Evolutionary conservation across 192 early-diverging fungal genomes (phyloP).

Genomic region (Coemansia erecta): DNA sequence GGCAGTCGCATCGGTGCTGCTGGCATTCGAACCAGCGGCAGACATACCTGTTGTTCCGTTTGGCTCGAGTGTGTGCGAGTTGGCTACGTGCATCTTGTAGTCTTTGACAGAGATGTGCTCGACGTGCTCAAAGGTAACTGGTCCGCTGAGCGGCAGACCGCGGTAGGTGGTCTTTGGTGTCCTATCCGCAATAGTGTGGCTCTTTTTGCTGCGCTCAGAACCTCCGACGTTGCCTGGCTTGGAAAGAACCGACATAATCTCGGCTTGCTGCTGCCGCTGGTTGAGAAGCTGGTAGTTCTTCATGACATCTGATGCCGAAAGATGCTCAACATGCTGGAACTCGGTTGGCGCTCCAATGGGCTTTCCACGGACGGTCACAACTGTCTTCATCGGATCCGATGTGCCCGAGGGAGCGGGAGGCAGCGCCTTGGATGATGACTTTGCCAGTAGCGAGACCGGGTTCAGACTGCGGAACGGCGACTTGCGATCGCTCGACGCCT

Average conservation of each 20-base stretch:
- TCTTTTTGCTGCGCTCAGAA: not conserved
- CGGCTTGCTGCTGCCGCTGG: slow-evolving; percentile 48
- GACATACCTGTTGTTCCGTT: not conserved
- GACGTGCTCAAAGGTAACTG: slow-evolving; percentile 47
- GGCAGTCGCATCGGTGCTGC: not conserved
- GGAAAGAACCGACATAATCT: slow-evolving; percentile 43
- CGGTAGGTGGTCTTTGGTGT: slow-evolving; percentile 37
- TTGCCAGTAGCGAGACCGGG: slow-evolving; percentile 37
- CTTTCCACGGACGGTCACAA: slow-evolving; percentile 28
- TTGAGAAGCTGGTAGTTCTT: slow-evolving; percentile 52
- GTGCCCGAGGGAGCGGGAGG: not conserved
- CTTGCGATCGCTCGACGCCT: not conserved
- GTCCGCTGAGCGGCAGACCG: slow-evolving; percentile 46
- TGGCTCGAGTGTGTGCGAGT: slow-evolving; percentile 4
- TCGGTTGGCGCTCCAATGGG: slow-evolving; percentile 36
- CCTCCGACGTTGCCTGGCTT: slow-evolving; percentile 11
- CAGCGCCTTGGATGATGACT: slow-evolving; percentile 9
- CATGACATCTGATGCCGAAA: slow-evolving; percentile 36
- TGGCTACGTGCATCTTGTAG: slow-evolving; percentile 36
- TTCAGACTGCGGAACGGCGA: slow-evolving; percentile 45
- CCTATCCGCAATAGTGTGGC: slow-evolving; percentile 6
- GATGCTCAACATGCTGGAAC: slow-evolving; percentile 49
- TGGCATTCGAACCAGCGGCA: not conserved
- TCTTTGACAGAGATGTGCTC: slow-evolving; percentile 49
- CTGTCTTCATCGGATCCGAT: slow-evolving; percentile 11